phyloP scores from a whole-genome alignment of 345 rosid species.

The Zanthoxylum bungeanum region DNA sequence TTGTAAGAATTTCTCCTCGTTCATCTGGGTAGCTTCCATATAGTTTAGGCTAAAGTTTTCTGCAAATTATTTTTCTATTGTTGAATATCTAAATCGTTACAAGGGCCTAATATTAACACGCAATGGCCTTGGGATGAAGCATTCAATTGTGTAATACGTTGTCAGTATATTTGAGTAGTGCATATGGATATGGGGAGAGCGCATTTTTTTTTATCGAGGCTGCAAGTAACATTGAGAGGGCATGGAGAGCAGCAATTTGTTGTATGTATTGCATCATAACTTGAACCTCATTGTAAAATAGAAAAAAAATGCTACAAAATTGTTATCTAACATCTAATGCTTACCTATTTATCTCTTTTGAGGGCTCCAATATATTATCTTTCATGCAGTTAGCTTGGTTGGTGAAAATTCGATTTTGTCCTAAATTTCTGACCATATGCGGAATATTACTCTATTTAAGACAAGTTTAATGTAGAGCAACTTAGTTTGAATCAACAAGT shows the following conservation, averaged over 20 bases:
- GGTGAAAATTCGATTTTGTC: too few relatives aligned
- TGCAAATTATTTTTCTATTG: not conserved
- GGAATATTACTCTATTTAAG: too few relatives aligned
- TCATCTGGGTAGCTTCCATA: not conserved
- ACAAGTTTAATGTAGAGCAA: too few relatives aligned
- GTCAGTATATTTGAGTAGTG: too few relatives aligned
- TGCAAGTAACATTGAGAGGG: not conserved
- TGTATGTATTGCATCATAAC: slow-evolving; percentile 1
- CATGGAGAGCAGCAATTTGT: not conserved
- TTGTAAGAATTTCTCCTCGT: slow-evolving; percentile 28
- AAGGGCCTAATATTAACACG: slow-evolving; percentile 92
- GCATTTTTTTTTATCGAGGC: not conserved
- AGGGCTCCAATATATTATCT: not conserved
- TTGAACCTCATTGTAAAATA: slow-evolving; percentile 1
- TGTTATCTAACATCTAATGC: slow-evolving; percentile 9
- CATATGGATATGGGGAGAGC: not conserved
- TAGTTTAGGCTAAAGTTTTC: not conserved
- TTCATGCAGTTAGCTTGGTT: not conserved
- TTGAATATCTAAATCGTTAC: slow-evolving; percentile 71
- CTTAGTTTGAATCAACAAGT: too few relatives aligned
- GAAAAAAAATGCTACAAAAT: not conserved
- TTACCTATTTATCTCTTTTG: too few relatives aligned
- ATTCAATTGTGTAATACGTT: slow-evolving; percentile 46
- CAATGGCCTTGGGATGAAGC: slow-evolving; percentile 85
- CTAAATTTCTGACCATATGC: too few relatives aligned